Evolutionary conservation across 2,329 filamentous ascomycete species (phyloP), one percentile per base, ranked within the genome.

Genomic region (Neospermospora avenae): DNA sequence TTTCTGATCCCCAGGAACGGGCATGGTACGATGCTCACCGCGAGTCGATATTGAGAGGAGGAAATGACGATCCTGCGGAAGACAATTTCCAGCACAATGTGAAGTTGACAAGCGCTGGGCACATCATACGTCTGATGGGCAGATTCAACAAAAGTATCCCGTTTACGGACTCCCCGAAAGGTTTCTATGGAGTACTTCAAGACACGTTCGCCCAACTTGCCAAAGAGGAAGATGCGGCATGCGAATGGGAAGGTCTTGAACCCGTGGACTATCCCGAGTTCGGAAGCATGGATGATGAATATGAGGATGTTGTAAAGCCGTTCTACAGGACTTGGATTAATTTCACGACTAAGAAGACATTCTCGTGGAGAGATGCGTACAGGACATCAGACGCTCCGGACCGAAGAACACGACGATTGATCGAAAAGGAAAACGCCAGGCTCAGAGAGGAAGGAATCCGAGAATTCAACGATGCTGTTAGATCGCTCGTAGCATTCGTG

Each of bases 11-110:
- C 11, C 93, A 99, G 73, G 95, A 99, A 74, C 86, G 95, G 68
- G 89, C 93, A 34, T 99, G 95, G 95, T 99, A 99, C 77, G 93
- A 99, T 76, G 92, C 92, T 2, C 95, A 99, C 72, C 88, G 91
- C 62, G 87, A 92, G 67, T 86, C 89, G 54, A 96, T 98, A 63
- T 77, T 98, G 63, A 83, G 84, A 31, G 78, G 78, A 34, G 77
- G 74, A 25, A 74, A 74, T 46, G 70, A 67, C 10, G 69, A 70
- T 10, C 70, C 71, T 61, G 66, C 72, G 34, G 74, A 74, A 49
- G 80, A 79, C 37, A 79, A 84, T 57, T 85, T 84, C 66, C 85
- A 88, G 46, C 77, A 87, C 66, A 87, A 91, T 71, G 82, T 91
- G 63, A 85, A 84, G 55, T 80, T 96, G 64, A 96, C 91, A 7